Evolutionary conservation across 441 rosid species (phyloP), one percentile per base, ranked within the genome.

Genomic region (Gossypium lobatum): DNA sequence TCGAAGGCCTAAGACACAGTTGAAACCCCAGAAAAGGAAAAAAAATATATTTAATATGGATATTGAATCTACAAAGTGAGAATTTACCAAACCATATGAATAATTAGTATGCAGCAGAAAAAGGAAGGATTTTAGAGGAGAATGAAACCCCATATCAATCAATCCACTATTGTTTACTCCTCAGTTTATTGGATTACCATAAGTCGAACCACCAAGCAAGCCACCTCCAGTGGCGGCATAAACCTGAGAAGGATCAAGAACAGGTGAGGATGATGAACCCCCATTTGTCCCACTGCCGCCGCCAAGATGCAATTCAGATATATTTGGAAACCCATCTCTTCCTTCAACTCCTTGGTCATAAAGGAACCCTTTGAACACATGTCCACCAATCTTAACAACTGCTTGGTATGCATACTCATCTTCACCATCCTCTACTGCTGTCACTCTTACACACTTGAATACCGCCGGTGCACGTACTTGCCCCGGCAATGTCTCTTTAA

Each of bases 351-450:
- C 98, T 85, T 89, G 96, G 78, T 93, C 96, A 26, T 93, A 93
- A 28, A 95, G 80, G 83, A 95, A 83, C 72, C 99, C 99, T 86
- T 89, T 93, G 73, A 91, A 95, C 10, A 95, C 89, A 78, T 85
- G 46, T 8, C 46, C 46, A 39, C 46, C 46, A 9, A 39, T 39
- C 46, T 39, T 39, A 39, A 39, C 46, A 67, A 85, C 89, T 2
- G 98, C 98, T 71, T 95, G 98, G 63, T 95, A 95, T 0, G 96
- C 98, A 70, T 82, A 89, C 81, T 95, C 96, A 73, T 91, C 98
- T 28, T 87, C 91, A 1, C 97, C 98, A 1, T 80, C 99, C 37
- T 95, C 97, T 70, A 93, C 81, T 4, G 96, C 93, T 1, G 97
- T 91, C 72, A 93, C 97, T 76, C 89, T 78, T 53, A 95, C 97